Conservation (phyloP, 257 asterid species). For the Nicotiana attenuata region DNA sequence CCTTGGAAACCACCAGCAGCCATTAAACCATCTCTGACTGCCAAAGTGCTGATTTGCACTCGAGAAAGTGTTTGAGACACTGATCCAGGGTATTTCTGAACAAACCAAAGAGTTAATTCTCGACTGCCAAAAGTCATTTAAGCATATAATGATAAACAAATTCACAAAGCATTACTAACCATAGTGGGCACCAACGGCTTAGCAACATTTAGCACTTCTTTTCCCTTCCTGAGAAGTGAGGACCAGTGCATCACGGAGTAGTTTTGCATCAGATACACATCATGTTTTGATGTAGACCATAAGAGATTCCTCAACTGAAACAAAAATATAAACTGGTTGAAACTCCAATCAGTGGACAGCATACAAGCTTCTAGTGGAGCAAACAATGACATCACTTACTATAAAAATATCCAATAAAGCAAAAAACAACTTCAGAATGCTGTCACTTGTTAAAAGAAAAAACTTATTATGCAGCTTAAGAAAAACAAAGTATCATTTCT, state of each 20-base stretch:
- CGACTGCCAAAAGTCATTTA: background rate
- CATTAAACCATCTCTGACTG: slow-evolving; percentile 67
- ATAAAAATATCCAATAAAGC: background rate
- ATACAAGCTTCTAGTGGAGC: background rate
- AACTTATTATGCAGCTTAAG: background rate
- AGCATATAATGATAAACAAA: background rate
- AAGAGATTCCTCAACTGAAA: slow-evolving; percentile 77
- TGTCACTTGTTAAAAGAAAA: background rate
- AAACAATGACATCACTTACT: background rate
- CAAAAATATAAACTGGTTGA: background rate
- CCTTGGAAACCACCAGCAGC: slow-evolving; percentile 89
- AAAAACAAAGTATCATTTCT: too few relatives aligned
- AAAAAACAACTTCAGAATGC: background rate
- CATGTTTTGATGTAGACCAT: slow-evolving; percentile 89
- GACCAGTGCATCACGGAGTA: slow-evolving; percentile 95
- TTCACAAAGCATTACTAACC: slow-evolving; percentile 25
- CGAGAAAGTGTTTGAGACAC: slow-evolving; percentile 53
- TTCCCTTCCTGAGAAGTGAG: slow-evolving; percentile 51
- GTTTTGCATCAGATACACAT: slow-evolving; percentile 80
- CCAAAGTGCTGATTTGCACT: slow-evolving; percentile 78
- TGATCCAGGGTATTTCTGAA: slow-evolving; percentile 56
- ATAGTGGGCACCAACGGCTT: slow-evolving; percentile 56
- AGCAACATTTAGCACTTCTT: slow-evolving; percentile 81
- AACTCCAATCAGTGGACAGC: background rate
- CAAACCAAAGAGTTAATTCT: background rate